Percentiles rank a stretch among this genome's conserved stretches.
These are phyloP conservation scores for Bryoerythrophyllum caledonicum DNA, from an alignment of 225 moss, liverwort and hornwort genomes.

Conservation along the genomic window DNA sequence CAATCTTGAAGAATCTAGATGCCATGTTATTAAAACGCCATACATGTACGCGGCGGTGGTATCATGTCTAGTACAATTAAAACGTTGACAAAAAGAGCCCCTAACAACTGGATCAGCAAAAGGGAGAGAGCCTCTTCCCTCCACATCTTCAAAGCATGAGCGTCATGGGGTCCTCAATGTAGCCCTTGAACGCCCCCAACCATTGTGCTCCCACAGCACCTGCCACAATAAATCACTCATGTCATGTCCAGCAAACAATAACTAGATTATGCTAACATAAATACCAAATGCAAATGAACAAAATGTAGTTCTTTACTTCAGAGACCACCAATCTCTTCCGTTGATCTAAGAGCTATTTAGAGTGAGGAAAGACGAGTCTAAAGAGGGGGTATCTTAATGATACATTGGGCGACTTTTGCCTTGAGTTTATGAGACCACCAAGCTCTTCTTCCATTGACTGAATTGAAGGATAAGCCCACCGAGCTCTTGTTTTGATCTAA, in stretches of 20 bases:
- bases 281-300: no score
- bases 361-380: no score
- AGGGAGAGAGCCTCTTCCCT: not conserved
- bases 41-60: constrained; percentile 3
- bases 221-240: constrained; percentile 25
- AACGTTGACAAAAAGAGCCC: constrained; percentile 12
- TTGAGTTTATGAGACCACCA: no score
- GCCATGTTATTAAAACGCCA: constrained; percentile 33
- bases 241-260: constrained; percentile 15
- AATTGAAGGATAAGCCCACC: no score
- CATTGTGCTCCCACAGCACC: constrained; percentile 96
- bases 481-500: no score
- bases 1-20: constrained; percentile 11
- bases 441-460: no score
- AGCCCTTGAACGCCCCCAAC: constrained; percentile 90
- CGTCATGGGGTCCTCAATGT: constrained; percentile 91
- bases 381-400: no score
- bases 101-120: constrained; percentile 18
- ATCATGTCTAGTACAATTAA: constrained; percentile 11
- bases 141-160: constrained; percentile 50
- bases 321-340: no score
- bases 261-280: not conserved
- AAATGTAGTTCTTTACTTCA: no score
- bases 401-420: no score
- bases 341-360: no score